These are phyloP conservation scores for Tolypocladium endophyticum DNA, from an alignment of 2,329 filamentous ascomycete species.

Conservation along the genomic window DNA sequence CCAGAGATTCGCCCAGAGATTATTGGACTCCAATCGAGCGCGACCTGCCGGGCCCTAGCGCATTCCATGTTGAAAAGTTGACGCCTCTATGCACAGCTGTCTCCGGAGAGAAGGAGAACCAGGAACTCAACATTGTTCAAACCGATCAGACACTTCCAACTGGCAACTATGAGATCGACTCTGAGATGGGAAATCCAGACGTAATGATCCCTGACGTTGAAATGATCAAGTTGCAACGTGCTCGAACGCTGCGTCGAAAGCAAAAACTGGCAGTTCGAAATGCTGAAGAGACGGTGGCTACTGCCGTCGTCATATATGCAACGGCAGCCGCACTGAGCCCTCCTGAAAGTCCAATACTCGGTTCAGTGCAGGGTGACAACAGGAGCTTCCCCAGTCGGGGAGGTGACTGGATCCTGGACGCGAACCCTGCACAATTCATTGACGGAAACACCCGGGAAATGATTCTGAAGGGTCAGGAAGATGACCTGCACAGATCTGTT, in stretches of 20 bases:
- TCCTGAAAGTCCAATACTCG: slow-evolving; percentile 19
- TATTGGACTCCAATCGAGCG: not conserved
- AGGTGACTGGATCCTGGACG: slow-evolving; percentile 13
- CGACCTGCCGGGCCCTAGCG: not conserved
- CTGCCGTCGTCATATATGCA: slow-evolving; percentile 43
- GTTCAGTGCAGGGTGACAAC: slow-evolving; percentile 11
- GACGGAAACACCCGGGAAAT: slow-evolving; percentile 19
- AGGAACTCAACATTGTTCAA: not conserved
- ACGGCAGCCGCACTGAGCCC: slow-evolving; percentile 36
- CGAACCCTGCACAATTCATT: slow-evolving; percentile 18
- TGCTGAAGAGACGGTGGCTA: slow-evolving; percentile 42
- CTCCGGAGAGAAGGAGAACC: not conserved
- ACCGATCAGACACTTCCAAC: not conserved
- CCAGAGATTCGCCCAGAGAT: not conserved
- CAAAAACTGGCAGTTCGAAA: slow-evolving; percentile 32
- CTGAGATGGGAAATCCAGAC: slow-evolving; percentile 31
- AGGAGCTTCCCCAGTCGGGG: slow-evolving; percentile 15
- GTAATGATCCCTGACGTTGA: slow-evolving; percentile 32
- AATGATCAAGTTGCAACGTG: slow-evolving; percentile 27
- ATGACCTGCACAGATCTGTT: slow-evolving; percentile 33
- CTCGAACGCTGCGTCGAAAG: slow-evolving; percentile 32
- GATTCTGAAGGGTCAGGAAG: slow-evolving; percentile 23
- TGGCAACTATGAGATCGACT: not conserved
- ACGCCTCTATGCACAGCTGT: not conserved
- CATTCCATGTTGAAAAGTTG: not conserved